Conservation (phyloP, 768 basidiomycete genomes). For the Xanthoconium purpureum region DNA sequence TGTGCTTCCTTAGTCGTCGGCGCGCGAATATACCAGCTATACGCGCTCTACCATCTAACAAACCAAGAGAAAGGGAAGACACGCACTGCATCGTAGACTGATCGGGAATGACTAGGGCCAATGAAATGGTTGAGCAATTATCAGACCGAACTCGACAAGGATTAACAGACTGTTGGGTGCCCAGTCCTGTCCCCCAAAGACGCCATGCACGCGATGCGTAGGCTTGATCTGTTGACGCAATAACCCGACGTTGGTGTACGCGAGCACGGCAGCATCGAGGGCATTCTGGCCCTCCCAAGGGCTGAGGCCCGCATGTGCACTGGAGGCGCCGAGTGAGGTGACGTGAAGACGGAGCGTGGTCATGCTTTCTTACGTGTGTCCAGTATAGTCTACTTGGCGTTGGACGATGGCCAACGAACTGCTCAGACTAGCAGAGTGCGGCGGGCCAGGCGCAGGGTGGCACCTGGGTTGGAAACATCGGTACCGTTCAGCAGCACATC, state of each 20-base stretch:
- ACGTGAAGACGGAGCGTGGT: not conserved
- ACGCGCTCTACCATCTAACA: not conserved
- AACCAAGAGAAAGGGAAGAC: not conserved
- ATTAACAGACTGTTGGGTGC: constrained; percentile 59
- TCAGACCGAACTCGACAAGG: not conserved
- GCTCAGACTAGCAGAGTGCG: constrained; percentile 58
- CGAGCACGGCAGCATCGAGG: constrained; percentile 79
- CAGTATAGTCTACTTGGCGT: constrained; percentile 59
- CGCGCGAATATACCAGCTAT: constrained; percentile 70
- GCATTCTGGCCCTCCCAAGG: constrained; percentile 90
- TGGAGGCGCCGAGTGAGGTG: constrained; percentile 22
- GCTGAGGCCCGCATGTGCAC: constrained; percentile 74
- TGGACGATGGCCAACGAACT: constrained; percentile 62
- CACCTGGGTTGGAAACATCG: constrained; percentile 49
- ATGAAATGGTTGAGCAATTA: not conserved
- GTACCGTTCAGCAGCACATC: not conserved
- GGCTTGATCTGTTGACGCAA: constrained; percentile 82
- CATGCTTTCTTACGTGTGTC: constrained; percentile 57
- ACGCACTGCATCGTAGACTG: constrained; percentile 68
- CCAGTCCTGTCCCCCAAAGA: constrained; percentile 76
- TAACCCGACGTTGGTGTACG: constrained; percentile 74
- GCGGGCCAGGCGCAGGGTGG: constrained; percentile 76
- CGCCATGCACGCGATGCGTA: constrained; percentile 74
- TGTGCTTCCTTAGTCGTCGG: constrained; percentile 60
- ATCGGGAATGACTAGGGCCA: constrained; percentile 70